Base-by-base conservation (phyloP, 257 asterid species). In the Phtheirospermum japonicum region DNA sequence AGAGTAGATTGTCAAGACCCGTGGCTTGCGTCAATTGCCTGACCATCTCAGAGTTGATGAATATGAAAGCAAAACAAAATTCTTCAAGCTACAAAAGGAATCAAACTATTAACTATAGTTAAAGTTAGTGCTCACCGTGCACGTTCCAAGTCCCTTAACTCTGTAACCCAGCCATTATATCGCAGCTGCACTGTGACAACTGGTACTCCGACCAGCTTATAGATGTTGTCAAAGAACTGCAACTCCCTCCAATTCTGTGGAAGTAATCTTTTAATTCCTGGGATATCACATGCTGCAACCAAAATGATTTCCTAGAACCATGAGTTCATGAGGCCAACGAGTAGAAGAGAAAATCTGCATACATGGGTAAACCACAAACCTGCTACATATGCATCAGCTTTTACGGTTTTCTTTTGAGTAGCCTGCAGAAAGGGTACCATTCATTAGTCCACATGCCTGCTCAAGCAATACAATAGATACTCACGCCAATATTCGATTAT, bases 131-230 rank as follows among this genome's bases (percentile, higher is more conserved):
- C 73, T 70, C 67, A 89, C 99, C 97, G 77, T 65, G 96, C 63
- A 70, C 87, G 90, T 75, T 89, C 96, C 76, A 85, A 77, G 81
- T 93, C 95, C 72, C 82, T 90, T 66, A 93, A 71, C 80, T 93
- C 99, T 0, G 99, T 93, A 71, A 93, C 96, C 99, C 97, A 93
- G 63, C 97, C 99, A 65, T 87, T 89, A 75, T 93, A 93, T 63
- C 99, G 83, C 61, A 85, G 79, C 72, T 93, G 99, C 68, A 93
- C 97, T 3, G 97, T 93, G 75, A 93, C 92, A 65, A 93, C 99
- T 36, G 99, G 99, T 63, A 93, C 99, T 79, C 99, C 99, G 19
- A 85, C 92, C 65, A 93, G 80, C 73, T 85, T 71, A 69, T 89
- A 89, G 73, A 89, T 93, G 69, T 89, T 87, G 52, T 89, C 96